Evolutionary conservation across 2,329 filamentous ascomycete genomes (phyloP).

Genomic region (Clonostachys rosea): DNA sequence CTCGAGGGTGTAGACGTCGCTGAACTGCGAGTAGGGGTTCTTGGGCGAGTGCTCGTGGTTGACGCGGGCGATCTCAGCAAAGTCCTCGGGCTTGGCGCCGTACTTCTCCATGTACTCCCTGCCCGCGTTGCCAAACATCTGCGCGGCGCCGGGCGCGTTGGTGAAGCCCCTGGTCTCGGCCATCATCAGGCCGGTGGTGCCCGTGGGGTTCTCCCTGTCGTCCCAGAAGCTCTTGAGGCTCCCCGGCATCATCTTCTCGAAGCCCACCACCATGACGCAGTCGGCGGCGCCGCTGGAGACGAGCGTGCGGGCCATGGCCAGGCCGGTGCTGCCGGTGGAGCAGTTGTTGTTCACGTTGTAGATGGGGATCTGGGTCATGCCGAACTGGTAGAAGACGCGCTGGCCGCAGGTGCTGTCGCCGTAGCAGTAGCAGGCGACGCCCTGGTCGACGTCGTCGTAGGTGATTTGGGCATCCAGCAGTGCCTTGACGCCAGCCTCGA

Average conservation of each 20-base stretch:
- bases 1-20: conserved; percentile 82
- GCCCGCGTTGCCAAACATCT: conserved; percentile 94
- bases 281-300: conserved; percentile 78
- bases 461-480: conserved; percentile 83
- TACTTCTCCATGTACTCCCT: conserved; percentile 95
- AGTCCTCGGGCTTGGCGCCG: conserved; percentile 79
- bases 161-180: conserved; percentile 73
- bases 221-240: conserved; percentile 79
- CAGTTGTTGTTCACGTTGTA: conserved; percentile 99
- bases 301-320: conserved; percentile 78
- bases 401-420: conserved; percentile 93
- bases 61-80: conserved; percentile 88
- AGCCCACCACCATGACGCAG: conserved; percentile 87
- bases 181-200: conserved; percentile 74
- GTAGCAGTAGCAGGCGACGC: conserved; percentile 96
- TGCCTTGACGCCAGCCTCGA: conserved; percentile 86
- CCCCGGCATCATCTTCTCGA: conserved; percentile 98
- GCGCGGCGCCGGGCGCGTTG: conserved; percentile 79
- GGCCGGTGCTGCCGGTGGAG: conserved; percentile 87
- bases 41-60: conserved; percentile 89
- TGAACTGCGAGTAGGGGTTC: conserved; percentile 98
- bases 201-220: conserved; percentile 76
- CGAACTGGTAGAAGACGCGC: conserved; percentile 97
- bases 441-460: conserved; percentile 95
- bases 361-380: conserved; percentile 93